Evolutionary conservation across 2,329 filamentous ascomycete genomes (phyloP), one percentile per base, ranked within the genome.

Genomic region (Emmonsia crescens): DNA sequence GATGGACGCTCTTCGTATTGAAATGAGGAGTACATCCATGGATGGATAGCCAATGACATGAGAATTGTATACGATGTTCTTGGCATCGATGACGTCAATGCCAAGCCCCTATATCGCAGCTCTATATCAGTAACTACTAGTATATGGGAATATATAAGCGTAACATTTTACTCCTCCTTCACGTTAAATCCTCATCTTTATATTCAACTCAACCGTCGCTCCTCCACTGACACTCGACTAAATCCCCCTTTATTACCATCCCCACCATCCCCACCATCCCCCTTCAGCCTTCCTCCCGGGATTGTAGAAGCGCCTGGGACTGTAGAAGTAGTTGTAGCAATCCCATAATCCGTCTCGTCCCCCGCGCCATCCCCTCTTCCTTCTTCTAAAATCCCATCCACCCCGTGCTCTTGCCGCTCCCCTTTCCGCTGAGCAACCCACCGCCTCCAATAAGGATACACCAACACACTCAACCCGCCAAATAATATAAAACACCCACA

Each of bases 401-500:
- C n/a, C 9, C 38, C 5, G 12, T 44, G 19, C 4, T 16, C 38
- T 5, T 16, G 14, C 27, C 4, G 5, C 24, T 54, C 49, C 6
- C 8, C 21, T 57, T 44, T 57, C 4, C 67, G 64, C 57, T 65
- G 68, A 62, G 83, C 83, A 59, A 87, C 76, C 69, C 80, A 78
- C 60, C 81, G 75, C 63, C 90, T 82, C 92, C 93, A 96, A 0
- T 89, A 89, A 66, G 82, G 83, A 71, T 96, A 96, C 0, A 88
- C 71, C 0, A 93, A 16, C 0, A 96, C 82, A 8, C 89, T 91
- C 0, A 89, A 79, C 0, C 84, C 73, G 0, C 91, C 93, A 55
- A 91, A 87, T 0, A 96, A 73, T 0, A 96, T 75, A 68, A 97
- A 97, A 0, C 89, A 80, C 0, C 86, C 91, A 66, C 92, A 96